phyloP scores from a whole-genome alignment of 306 rosid genomes.

The Pterocarpus macrocarpus region DNA sequence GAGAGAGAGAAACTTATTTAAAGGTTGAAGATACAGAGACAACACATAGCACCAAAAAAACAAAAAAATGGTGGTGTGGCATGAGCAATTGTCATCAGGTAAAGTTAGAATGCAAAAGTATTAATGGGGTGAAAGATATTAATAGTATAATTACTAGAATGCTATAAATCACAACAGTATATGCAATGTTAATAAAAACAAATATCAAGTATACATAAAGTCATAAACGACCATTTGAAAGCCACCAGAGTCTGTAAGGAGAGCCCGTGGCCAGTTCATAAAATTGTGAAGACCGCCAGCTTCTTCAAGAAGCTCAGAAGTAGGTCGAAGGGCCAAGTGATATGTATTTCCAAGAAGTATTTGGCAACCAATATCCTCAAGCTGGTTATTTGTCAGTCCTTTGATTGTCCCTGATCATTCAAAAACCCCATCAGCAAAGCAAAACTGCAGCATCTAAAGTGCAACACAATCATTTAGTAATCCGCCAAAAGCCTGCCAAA shows the following conservation, averaged over 20 bases:
- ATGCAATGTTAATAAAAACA: constrained; percentile 19
- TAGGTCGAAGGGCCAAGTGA: constrained; percentile 93
- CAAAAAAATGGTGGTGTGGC: not conserved
- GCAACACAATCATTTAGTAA: constrained; percentile 26
- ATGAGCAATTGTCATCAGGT: constrained; percentile 13
- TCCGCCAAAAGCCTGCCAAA: constrained; percentile 3
- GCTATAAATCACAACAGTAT: constrained; percentile 30
- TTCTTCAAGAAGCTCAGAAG: constrained; percentile 91
- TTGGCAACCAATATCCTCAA: constrained; percentile 95
- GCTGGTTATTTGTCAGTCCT: constrained; percentile 82
- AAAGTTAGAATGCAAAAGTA: constrained; percentile 10
- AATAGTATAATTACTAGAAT: constrained; percentile 35
- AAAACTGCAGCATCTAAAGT: constrained; percentile 28
- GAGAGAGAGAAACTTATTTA: not conserved
- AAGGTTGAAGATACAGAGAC: constrained; percentile 7
- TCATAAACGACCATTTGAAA: constrained; percentile 84
- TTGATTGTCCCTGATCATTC: constrained; percentile 80
- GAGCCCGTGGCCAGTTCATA: constrained; percentile 97
- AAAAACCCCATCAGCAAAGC: constrained; percentile 36
- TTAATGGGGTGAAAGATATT: constrained; percentile 2
- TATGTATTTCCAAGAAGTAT: constrained; percentile 97
- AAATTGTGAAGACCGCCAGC: constrained; percentile 89
- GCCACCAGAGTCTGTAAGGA: constrained; percentile 97
- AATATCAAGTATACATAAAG: constrained; percentile 24
- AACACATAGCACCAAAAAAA: constrained; percentile 10